Evolutionary conservation across 768 basidiomycete species (phyloP).

Genomic region (Lactarius sanguifluus): DNA sequence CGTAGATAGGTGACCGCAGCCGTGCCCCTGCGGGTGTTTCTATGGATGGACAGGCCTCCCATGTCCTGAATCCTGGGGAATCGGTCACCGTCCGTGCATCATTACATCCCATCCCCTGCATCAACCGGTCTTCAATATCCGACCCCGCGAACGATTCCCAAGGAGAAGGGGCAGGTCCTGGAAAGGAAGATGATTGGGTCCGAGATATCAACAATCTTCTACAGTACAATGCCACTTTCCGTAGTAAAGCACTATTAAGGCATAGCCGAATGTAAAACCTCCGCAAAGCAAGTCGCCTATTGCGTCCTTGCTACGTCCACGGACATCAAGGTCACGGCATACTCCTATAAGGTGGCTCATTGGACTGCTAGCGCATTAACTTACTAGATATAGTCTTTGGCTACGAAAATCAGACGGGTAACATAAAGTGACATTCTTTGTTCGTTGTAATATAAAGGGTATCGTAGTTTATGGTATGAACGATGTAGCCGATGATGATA

Average conservation of each 20-base stretch:
- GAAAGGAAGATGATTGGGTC: conserved; percentile 95
- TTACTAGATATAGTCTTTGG: neutral
- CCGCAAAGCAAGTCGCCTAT: neutral
- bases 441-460: neutral
- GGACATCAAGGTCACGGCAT: neutral
- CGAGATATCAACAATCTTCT: conserved; percentile 92
- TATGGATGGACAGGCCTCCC: conserved; percentile 89
- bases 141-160: conserved; percentile 44
- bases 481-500: neutral
- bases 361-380: neutral
- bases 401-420: neutral
- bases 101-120: conserved; percentile 88
- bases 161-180: conserved; percentile 68
- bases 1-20: conserved; percentile 79
- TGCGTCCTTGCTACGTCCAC: neutral
- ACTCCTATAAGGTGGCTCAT: neutral
- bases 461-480: neutral
- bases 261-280: conserved; percentile 59
- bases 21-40: conserved; percentile 87
- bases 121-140: conserved; percentile 79
- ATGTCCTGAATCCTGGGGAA: conserved; percentile 80
- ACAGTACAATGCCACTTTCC: conserved; percentile 93
- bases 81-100: conserved; percentile 84
- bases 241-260: conserved; percentile 80
- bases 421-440: neutral